These are phyloP conservation scores for Naematelia encephala DNA, from an alignment of 768 basidiomycete genomes.

Conservation along the genomic window DNA sequence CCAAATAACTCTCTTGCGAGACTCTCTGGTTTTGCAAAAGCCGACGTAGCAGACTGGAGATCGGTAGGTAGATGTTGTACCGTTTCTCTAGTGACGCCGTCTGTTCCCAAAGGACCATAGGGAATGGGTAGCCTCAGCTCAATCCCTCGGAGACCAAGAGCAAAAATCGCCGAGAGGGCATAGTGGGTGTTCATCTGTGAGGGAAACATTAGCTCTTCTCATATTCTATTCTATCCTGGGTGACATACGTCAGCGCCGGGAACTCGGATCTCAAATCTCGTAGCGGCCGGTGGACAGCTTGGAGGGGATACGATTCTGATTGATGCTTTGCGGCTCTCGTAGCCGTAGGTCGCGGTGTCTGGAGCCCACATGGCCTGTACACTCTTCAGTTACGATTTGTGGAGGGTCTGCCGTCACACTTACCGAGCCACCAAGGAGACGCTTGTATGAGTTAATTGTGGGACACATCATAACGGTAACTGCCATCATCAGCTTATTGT, in stretches of 20 bases:
- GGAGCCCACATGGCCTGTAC: slow-evolving; percentile 77
- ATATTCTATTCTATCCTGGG: background rate
- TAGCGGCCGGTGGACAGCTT: slow-evolving; percentile 71
- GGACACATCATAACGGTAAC: slow-evolving; percentile 83
- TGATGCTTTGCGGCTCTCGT: slow-evolving; percentile 89
- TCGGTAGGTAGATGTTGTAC: slow-evolving; percentile 73
- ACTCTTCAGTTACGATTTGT: slow-evolving; percentile 1
- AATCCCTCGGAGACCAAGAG: slow-evolving; percentile 82
- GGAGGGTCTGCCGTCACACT: slow-evolving; percentile 5
- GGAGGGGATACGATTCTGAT: slow-evolving; percentile 91
- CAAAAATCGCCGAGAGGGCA: slow-evolving; percentile 80
- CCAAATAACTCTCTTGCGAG: slow-evolving; percentile 86
- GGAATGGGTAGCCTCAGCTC: slow-evolving; percentile 67
- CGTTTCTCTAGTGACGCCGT: slow-evolving; percentile 52
- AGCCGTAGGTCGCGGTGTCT: slow-evolving; percentile 88
- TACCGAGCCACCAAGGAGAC: slow-evolving; percentile 82
- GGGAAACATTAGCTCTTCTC: too few species aligned
- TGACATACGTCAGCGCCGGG: slow-evolving; percentile 86
- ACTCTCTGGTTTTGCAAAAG: slow-evolving; percentile 74
- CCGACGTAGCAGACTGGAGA: slow-evolving; percentile 71
- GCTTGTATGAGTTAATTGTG: slow-evolving; percentile 95
- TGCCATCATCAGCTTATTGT: slow-evolving; percentile 8
- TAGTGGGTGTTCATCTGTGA: slow-evolving; percentile 72
- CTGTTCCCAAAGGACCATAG: slow-evolving; percentile 62
- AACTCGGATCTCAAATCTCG: slow-evolving; percentile 86